Evolutionary conservation across 1,284 basidiomycete genomes (phyloP), one percentile per base, ranked within the genome.

Genomic region (Singerocomus inundabilis): DNA sequence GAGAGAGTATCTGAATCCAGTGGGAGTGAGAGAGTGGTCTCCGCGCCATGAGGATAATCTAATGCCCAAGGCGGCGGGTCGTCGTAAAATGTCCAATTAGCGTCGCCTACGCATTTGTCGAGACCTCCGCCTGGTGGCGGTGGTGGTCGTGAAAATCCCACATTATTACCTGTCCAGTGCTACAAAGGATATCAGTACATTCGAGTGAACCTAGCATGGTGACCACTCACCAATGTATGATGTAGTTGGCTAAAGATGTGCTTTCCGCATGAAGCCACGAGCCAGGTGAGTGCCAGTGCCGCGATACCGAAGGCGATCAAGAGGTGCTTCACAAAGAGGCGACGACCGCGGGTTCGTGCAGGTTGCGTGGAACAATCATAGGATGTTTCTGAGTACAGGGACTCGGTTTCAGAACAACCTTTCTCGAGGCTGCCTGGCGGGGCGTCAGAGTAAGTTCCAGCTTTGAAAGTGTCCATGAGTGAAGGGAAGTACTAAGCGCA

Each of bases 11-110:
- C 63, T 1, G 72, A 67, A 21, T 69, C 60, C 25, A 71, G 44
- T 4, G 73, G 73, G 8, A 77, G 65, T 24, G 69, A 60, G 52
- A 78, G 71, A 1, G 40, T 21, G 7, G 54, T 47, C 48, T 68
- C 65, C 8, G 63, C 66, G 4, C 67, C 68, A 28, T 55, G 44
- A 16, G 57, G 63, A 30, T 56, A 46, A 1, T 53, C 48, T 7
- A 26, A 15, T 1, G 49, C 18, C 68, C 68, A 68, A 5, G 49
- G n/a, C 3, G 68, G 67, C 1, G 42, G 44, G 10, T 68, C 55
- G 26, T 64, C 50, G 42, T 63, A 55, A 18, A 37, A 49, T 8
- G 63, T 64, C 64, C 64, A 69, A 26, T 61, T 62, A 1, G 53
- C 44, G n/a, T 53, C 18, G 18, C 21, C 28, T n/a, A 56, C 47